These are phyloP conservation scores for Spathaspora girioi DNA, from an alignment of 805 yeast genomes.

Conservation along the genomic window DNA sequence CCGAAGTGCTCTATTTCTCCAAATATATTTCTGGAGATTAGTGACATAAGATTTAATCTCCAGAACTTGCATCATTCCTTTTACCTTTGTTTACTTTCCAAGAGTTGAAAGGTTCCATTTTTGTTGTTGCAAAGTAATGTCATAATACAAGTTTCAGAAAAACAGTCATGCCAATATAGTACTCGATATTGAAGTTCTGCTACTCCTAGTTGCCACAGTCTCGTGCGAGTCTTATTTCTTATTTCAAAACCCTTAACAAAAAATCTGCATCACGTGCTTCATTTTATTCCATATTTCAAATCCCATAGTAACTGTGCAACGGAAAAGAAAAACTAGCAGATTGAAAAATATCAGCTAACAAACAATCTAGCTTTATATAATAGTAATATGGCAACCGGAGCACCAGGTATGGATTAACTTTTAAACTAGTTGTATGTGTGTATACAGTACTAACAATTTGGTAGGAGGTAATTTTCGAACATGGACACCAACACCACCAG, in stretches of 20 bases:
- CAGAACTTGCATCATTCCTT: too few relatives aligned
- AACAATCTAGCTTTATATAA: background rate
- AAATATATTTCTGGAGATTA: too few relatives aligned
- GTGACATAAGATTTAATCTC: too few relatives aligned
- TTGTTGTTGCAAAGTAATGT: too few relatives aligned
- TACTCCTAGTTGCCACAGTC: background rate
- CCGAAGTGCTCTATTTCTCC: too few relatives aligned
- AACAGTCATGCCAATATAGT: too few relatives aligned
- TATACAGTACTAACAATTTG: conserved; percentile 5
- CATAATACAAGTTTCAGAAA: too few relatives aligned
- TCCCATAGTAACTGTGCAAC: conserved; percentile 1
- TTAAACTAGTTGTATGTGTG: background rate
- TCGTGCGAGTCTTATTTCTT: background rate
- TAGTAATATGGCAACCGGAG: conserved; percentile 31
- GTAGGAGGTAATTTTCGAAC: conserved; percentile 24
- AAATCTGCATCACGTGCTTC: background rate
- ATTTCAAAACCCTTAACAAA: background rate
- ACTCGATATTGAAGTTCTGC: too few relatives aligned
- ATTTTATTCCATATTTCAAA: background rate
- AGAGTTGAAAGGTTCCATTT: too few relatives aligned
- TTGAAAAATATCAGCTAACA: background rate
- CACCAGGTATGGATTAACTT: conserved; percentile 26
- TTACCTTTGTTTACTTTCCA: too few relatives aligned
- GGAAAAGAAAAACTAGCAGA: background rate
- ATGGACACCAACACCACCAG: conserved; percentile 88